Evolutionary conservation across 441 rosid genomes (phyloP).

Genomic region (Arabidopsis hybrid): DNA sequence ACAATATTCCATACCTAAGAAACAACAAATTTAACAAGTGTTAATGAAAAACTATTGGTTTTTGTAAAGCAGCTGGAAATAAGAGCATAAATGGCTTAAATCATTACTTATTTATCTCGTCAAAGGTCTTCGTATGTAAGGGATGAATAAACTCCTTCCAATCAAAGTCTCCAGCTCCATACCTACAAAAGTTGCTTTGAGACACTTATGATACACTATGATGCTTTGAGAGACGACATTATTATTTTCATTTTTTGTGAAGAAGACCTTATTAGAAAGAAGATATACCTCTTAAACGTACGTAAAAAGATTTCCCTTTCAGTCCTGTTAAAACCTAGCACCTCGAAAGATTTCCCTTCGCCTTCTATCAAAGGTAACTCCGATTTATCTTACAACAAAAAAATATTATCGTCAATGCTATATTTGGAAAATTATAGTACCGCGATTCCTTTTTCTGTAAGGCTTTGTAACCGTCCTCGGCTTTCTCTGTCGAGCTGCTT

Average conservation of each 20-base stretch:
- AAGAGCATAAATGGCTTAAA: constrained; percentile 35
- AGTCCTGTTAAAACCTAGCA: constrained; percentile 74
- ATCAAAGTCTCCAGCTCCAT: constrained; percentile 79
- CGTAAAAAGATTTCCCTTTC: constrained; percentile 74
- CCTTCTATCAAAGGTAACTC: constrained; percentile 89
- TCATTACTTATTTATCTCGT: constrained; percentile 70
- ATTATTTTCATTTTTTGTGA: neutral
- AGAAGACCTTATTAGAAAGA: constrained; percentile 21
- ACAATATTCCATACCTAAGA: constrained; percentile 58
- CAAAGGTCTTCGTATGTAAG: constrained; percentile 69
- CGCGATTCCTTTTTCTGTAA: constrained; percentile 62
- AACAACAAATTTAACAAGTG: neutral
- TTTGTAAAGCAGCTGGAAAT: constrained; percentile 1
- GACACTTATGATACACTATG: neutral
- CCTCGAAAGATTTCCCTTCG: constrained; percentile 72
- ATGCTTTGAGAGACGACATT: neutral
- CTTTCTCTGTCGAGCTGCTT: constrained; percentile 58
- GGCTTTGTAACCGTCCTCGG: constrained; percentile 57
- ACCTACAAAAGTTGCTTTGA: constrained; percentile 54
- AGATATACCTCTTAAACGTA: constrained; percentile 72
- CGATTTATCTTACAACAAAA: constrained; percentile 56
- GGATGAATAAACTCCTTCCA: constrained; percentile 75
- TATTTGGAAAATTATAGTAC: constrained; percentile 43
- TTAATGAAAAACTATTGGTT: neutral
- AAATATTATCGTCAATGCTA: neutral